phyloP scores from a whole-genome alignment of 164 flowering plant species.

The Sedum album region DNA sequence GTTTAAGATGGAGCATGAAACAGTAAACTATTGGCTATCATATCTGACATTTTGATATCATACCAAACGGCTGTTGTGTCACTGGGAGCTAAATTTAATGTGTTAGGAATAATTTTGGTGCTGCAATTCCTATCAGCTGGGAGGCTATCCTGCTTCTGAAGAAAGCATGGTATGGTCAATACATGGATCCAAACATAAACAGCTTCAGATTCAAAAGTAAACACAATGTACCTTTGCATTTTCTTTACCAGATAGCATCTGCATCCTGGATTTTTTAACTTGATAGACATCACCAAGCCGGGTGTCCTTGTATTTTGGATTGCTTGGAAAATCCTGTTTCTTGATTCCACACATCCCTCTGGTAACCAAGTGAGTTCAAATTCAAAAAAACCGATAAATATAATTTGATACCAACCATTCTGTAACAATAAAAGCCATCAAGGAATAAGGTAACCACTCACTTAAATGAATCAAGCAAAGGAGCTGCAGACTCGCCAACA shows the following conservation, averaged over 20 bases:
- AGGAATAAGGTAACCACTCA: constrained; percentile 15
- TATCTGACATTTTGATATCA: neutral
- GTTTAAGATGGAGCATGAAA: constrained; percentile 7
- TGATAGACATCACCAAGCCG: constrained; percentile 78
- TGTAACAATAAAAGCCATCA: neutral
- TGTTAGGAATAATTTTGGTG: neutral
- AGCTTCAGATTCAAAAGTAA: neutral
- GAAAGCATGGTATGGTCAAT: neutral
- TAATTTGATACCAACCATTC: neutral
- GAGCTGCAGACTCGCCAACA: constrained; percentile 33
- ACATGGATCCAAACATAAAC: neutral
- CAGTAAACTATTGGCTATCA: neutral
- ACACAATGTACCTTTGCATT: constrained; percentile 44
- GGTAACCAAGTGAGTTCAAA: constrained; percentile 2
- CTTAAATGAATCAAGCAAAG: constrained; percentile 25
- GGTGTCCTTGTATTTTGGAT: constrained; percentile 61
- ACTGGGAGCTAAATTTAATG: neutral
- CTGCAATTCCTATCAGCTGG: neutral
- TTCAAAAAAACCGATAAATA: constrained; percentile 8
- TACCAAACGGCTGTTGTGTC: neutral
- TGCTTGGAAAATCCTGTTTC: constrained; percentile 40
- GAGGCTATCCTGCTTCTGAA: constrained; percentile 8
- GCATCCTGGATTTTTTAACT: constrained; percentile 55
- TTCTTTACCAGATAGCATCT: constrained; percentile 40
- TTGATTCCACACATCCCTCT: constrained; percentile 28